Evolutionary conservation across 163 green algal genomes (phyloP).

Genomic region (Trebouxia gelatinosa): DNA sequence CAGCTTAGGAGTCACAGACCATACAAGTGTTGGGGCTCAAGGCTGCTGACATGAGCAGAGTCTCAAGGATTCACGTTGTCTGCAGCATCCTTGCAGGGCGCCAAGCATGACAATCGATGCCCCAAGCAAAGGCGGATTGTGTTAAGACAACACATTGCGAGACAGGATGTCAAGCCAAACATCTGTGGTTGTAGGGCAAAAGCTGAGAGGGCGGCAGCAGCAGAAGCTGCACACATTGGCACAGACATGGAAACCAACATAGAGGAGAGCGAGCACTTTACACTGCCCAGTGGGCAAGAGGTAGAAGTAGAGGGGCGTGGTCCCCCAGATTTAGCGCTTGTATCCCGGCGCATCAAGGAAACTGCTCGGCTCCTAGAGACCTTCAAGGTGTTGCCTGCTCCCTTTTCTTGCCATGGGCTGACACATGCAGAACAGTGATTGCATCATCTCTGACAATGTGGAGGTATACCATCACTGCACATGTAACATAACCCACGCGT

Average conservation of each 20-base stretch:
- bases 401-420: not conserved
- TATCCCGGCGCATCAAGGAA: conserved; percentile 68
- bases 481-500: too few relatives aligned
- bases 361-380: conserved; percentile 73
- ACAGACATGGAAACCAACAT: conserved; percentile 64
- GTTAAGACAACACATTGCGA: not conserved
- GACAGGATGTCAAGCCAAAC: not conserved
- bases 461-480: too few relatives aligned
- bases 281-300: conserved; percentile 54
- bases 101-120: too few relatives aligned
- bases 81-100: too few relatives aligned
- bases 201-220: conserved; percentile 26
- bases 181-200: conserved; percentile 21
- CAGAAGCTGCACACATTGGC: conserved; percentile 29
- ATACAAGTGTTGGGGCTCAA: too few relatives aligned
- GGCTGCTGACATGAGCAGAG: too few relatives aligned
- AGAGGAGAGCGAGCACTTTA: conserved; percentile 47
- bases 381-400: conserved; percentile 65
- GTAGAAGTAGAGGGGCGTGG: conserved; percentile 45
- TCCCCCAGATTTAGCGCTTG: conserved; percentile 64
- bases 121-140: too few relatives aligned
- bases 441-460: too few relatives aligned
- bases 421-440: too few relatives aligned
- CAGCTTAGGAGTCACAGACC: not conserved
- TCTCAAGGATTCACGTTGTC: too few relatives aligned